These are phyloP conservation scores for Fusarium citri DNA, from an alignment of 2,329 filamentous ascomycete genomes.

Conservation along the genomic window DNA sequence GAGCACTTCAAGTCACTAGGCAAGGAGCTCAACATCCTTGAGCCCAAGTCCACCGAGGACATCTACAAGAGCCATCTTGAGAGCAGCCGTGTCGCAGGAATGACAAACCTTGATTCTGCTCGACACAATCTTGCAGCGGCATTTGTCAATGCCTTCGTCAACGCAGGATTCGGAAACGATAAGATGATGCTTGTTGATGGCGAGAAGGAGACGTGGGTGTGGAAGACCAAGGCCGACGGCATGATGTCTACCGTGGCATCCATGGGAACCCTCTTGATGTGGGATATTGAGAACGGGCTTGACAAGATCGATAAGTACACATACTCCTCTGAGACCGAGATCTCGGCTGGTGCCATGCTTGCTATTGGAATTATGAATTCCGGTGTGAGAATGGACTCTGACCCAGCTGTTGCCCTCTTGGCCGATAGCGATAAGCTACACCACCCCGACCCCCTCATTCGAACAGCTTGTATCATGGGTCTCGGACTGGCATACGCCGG, in stretches of 20 bases:
- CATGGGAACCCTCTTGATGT: conserved; percentile 88
- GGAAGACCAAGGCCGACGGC: conserved; percentile 98
- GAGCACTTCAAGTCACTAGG: conserved; percentile 94
- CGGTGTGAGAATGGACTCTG: conserved; percentile 87
- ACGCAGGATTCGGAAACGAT: conserved; percentile 93
- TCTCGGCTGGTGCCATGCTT: conserved; percentile 91
- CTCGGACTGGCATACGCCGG: conserved; percentile 94
- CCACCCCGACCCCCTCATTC: conserved; percentile 80
- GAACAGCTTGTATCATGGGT: conserved; percentile 92
- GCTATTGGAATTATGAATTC: conserved; percentile 97
- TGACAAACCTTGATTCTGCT: conserved; percentile 95
- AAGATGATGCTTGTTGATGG: conserved; percentile 97
- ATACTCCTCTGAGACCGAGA: conserved; percentile 80
- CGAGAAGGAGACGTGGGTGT: conserved; percentile 94
- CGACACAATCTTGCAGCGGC: conserved; percentile 94
- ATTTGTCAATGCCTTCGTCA: conserved; percentile 97
- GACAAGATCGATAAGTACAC: conserved; percentile 97
- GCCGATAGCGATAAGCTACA: conserved; percentile 83
- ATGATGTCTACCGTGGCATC: conserved; percentile 98
- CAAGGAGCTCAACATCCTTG: conserved; percentile 96
- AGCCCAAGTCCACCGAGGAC: conserved; percentile 96
- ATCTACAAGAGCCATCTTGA: conserved; percentile 99
- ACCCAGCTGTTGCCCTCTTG: conserved; percentile 89
- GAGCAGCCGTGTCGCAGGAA: conserved; percentile 89
- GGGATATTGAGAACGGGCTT: conserved; percentile 92